phyloP scores from a whole-genome alignment of 2,329 filamentous ascomycete genomes.

The Colletotrichum navitas region DNA sequence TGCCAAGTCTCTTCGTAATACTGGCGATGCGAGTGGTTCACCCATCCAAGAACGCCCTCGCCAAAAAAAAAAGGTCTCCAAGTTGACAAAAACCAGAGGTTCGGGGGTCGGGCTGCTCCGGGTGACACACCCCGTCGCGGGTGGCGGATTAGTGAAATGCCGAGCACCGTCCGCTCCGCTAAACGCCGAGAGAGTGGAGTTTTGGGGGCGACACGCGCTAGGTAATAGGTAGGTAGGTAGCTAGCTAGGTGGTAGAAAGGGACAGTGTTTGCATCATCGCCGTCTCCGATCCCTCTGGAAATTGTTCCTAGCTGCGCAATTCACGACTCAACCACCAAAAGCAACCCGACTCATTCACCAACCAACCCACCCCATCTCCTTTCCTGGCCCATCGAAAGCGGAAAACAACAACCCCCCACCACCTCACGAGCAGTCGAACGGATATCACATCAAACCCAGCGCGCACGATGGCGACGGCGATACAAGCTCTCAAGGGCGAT shows the following conservation, averaged over 20 bases:
- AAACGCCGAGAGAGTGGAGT: conserved; percentile 33
- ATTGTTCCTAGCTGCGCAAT: conserved; percentile 29
- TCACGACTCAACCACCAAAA: background rate
- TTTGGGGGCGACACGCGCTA: background rate
- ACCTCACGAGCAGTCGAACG: background rate
- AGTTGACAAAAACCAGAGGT: conserved; percentile 30
- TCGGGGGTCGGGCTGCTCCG: background rate
- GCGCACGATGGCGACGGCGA: conserved; percentile 43
- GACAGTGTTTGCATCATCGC: conserved; percentile 40
- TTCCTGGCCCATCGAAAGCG: background rate
- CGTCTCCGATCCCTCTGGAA: conserved; percentile 26
- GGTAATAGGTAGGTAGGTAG: too few relatives aligned
- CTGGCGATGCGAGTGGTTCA: background rate
- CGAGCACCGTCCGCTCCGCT: conserved; percentile 18
- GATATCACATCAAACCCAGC: background rate
- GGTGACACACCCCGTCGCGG: background rate
- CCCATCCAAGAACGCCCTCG: background rate
- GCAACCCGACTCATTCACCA: background rate
- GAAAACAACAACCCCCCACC: background rate
- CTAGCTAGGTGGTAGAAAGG: background rate
- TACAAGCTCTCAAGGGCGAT: conserved; percentile 61
- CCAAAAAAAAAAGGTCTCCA: background rate
- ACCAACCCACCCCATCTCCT: too few relatives aligned
- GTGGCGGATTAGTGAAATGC: conserved; percentile 39
- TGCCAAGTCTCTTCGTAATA: background rate